Conservation (phyloP, 768 basidiomycete species). For the Lactarius akahatsu region DNA sequence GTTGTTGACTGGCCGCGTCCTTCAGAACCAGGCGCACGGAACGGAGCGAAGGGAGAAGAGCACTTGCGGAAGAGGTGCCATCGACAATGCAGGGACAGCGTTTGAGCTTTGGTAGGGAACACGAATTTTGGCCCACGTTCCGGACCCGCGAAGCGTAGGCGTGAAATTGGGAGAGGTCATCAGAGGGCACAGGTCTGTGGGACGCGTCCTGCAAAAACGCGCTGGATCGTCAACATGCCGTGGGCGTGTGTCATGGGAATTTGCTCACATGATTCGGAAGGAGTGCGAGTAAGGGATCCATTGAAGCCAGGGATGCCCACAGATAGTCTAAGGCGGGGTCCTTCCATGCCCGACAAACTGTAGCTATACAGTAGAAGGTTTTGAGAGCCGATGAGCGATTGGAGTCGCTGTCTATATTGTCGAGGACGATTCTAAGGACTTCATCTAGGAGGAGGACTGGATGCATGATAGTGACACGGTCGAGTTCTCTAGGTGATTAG, state of each 20-base stretch:
- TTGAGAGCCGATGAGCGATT: conserved; percentile 17
- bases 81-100: conserved; percentile 4
- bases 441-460: conserved; percentile 30
- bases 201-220: conserved; percentile 6
- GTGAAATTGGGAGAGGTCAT: conserved; percentile 18
- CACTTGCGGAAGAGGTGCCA: conserved; percentile 1
- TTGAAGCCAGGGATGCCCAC: conserved; percentile 26
- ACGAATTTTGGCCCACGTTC: conserved; percentile 22
- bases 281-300: conserved; percentile 28
- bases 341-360: conserved; percentile 30
- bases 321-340: conserved; percentile 29
- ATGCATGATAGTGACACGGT: conserved; percentile 23
- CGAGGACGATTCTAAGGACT: conserved; percentile 28
- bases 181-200: conserved; percentile 1
- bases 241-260: neutral
- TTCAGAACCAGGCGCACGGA: conserved; percentile 22
- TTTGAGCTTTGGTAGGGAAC: conserved; percentile 7
- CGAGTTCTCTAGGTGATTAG: neutral
- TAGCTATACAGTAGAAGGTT: conserved; percentile 26
- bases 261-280: conserved; percentile 22
- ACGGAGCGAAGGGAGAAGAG: conserved; percentile 25
- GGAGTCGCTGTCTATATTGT: conserved; percentile 22
- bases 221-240: neutral
- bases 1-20: conserved; percentile 17
- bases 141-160: conserved; percentile 29